phyloP scores from a whole-genome alignment of 2,329 filamentous ascomycete genomes.

The Onygenales sp. region DNA sequence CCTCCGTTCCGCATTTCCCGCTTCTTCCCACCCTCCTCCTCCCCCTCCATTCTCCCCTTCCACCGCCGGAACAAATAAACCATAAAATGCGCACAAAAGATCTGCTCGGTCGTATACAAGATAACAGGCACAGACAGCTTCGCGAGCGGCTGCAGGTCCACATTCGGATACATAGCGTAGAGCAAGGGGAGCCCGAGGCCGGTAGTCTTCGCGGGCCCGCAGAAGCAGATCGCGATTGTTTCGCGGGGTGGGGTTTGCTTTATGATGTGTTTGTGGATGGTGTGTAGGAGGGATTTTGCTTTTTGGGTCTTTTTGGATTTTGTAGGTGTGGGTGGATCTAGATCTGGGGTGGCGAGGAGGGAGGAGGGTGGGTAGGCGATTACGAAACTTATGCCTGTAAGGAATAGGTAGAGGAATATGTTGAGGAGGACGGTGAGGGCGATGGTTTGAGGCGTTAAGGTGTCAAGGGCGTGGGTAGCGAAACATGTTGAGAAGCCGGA shows the following conservation, averaged over 20 bases:
- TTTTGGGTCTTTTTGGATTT: not conserved
- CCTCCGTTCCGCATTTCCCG: not conserved
- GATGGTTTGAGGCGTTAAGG: slow-evolving; percentile 50
- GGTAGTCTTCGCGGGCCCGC: slow-evolving; percentile 63
- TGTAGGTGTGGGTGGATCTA: not conserved
- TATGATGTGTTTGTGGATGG: slow-evolving; percentile 14
- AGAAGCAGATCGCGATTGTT: slow-evolving; percentile 63
- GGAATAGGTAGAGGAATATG: slow-evolving; percentile 53
- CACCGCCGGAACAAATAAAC: slow-evolving; percentile 27
- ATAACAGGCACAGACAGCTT: slow-evolving; percentile 30
- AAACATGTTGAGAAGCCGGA: slow-evolving; percentile 41
- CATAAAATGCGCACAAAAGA: slow-evolving; percentile 31
- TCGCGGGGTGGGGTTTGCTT: slow-evolving; percentile 45
- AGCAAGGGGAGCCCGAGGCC: slow-evolving; percentile 60
- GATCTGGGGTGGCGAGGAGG: slow-evolving; percentile 6
- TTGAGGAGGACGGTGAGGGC: slow-evolving; percentile 60
- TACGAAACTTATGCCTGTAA: slow-evolving; percentile 49
- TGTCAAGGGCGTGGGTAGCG: slow-evolving; percentile 51
- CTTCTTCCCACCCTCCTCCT: slow-evolving; percentile 9
- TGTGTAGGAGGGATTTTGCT: slow-evolving; percentile 4
- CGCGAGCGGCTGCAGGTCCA: slow-evolving; percentile 26
- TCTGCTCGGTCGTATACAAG: slow-evolving; percentile 31
- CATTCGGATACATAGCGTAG: slow-evolving; percentile 50
- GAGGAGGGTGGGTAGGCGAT: slow-evolving; percentile 33
- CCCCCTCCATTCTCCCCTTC: slow-evolving; percentile 11